Base-by-base conservation (phyloP, 106 monocot species). In the Chionographis japonica region DNA sequence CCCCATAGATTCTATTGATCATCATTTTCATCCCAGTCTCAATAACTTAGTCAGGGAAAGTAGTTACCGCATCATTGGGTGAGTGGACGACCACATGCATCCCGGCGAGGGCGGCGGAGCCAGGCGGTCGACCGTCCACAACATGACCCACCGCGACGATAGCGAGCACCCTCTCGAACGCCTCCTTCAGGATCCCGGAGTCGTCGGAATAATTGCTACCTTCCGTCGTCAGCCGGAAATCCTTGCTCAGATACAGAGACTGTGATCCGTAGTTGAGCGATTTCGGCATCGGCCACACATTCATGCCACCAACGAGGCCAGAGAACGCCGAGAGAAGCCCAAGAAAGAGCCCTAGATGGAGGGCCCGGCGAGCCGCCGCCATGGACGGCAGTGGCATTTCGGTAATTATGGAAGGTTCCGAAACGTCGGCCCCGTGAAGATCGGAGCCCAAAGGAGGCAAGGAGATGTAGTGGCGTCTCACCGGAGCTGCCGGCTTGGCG, bases 201-300 rank as follows among this genome's bases (percentile, higher is more conserved):
- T 18, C 57, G 66, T 90, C 94, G 4, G 65, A 12, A 56, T 90
- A 90, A 38, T 72, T 79, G 80, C 94, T 87, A 35, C 90, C 87
- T 12, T 87, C 68, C 6, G 75, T 81, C 17, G 18, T 64, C 67
- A 94, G 12, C 71, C 61, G 20, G 42, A 94, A 80, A 71, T 83
- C 78, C 27, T 66, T 85, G 63, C 77, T 83, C 61, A 85, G 50
- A 54, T 72, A 78, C 8, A 90, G 77, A 2, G 73, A 75, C 4
- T 68, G 8, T 27, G 70, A 68, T 17, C 94, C 94, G 65, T 76
- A 43, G 49, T 43, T 80, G 66, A 76, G 80, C 12, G 80, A 85
- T 37, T 19, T 58, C 27, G 87, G 94, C 90, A 94, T 80, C 36
- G 94, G 94, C 90, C 94, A 94, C 52, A 94, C n/a, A 68, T 94